A percentile compares a stretch with the other conserved stretches of the same genome.
Conservation (phyloP, 2,329 filamentous ascomycete genomes). For the Lasiodiplodia theobromae region DNA sequence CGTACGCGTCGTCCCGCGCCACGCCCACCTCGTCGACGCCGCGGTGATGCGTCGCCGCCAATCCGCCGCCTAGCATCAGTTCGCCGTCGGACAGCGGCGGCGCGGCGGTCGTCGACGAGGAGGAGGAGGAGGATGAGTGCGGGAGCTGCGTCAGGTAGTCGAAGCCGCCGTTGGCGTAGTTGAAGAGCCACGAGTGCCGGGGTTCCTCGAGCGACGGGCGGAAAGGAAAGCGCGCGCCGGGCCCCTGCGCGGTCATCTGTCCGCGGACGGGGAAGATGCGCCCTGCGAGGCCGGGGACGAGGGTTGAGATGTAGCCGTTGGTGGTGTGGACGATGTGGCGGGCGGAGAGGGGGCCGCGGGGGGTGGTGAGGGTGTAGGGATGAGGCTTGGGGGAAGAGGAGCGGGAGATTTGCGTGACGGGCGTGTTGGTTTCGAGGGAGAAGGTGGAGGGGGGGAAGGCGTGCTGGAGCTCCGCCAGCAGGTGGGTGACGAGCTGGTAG, state of each 20-base stretch:
- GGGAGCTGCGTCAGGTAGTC: constrained; percentile 34
- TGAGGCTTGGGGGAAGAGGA: too few species aligned
- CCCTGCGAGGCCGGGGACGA: constrained; percentile 58
- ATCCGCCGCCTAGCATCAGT: constrained; percentile 33
- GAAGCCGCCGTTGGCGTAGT: constrained; percentile 30
- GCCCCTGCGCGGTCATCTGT: constrained; percentile 60
- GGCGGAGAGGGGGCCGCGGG: constrained; percentile 45
- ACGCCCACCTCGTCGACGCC: constrained; percentile 33
- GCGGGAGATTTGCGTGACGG: constrained; percentile 41
- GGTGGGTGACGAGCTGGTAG: constrained; percentile 30
- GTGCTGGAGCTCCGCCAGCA: constrained; percentile 6
- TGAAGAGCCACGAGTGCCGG: constrained; percentile 59
- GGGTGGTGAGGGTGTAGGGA: neutral
- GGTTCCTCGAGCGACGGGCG: constrained; percentile 31
- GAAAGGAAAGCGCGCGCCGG: constrained; percentile 44
- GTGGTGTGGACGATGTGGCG: constrained; percentile 65
- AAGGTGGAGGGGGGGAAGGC: constrained; percentile 33
- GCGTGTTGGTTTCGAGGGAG: constrained; percentile 50
- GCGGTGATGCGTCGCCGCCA: constrained; percentile 31
- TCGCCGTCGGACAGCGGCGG: constrained; percentile 24
- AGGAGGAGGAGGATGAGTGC: too few species aligned
- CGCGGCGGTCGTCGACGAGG: too few species aligned
- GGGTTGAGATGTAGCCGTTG: constrained; percentile 60
- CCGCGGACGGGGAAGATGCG: constrained; percentile 54
- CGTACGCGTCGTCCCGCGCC: constrained; percentile 28